Percentiles rank a stretch among this genome's conserved stretches.
Evolutionary conservation across 2,329 filamentous ascomycete genomes (phyloP).

Genomic region (Colletotrichum nymphaeae): DNA sequence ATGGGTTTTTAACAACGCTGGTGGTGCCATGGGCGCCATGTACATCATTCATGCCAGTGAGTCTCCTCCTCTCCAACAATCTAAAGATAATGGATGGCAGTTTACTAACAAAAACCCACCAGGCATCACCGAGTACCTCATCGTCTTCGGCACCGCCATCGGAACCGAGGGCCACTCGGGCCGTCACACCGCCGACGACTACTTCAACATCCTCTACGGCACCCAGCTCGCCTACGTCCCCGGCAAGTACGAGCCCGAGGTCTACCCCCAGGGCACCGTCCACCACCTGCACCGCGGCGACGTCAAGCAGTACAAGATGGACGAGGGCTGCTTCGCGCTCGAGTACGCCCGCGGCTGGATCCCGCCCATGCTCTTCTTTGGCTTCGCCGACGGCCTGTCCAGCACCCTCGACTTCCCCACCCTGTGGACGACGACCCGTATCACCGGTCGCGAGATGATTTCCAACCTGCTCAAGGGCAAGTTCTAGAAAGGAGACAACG

Average conservation of each 20-base stretch:
- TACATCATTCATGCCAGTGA: slow-evolving; percentile 87
- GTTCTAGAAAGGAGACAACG: slow-evolving; percentile 62
- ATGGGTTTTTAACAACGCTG: slow-evolving; percentile 94
- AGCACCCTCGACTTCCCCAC: slow-evolving; percentile 90
- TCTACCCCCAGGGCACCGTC: slow-evolving; percentile 76
- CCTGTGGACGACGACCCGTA: slow-evolving; percentile 79
- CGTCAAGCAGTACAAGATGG: slow-evolving; percentile 88
- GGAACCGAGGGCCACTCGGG: slow-evolving; percentile 91
- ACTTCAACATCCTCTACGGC: slow-evolving; percentile 89
- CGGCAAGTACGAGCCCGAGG: slow-evolving; percentile 73
- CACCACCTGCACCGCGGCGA: slow-evolving; percentile 78
- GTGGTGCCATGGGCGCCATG: slow-evolving; percentile 92
- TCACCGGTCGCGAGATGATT: slow-evolving; percentile 83
- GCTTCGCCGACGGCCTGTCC: slow-evolving; percentile 82
- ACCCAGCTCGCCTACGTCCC: slow-evolving; percentile 81
- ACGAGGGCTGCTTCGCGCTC: slow-evolving; percentile 80
- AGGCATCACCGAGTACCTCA: slow-evolving; percentile 88
- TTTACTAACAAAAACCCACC: slow-evolving; percentile 8
- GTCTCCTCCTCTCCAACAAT: slow-evolving; percentile 39
- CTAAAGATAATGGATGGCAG: not conserved
- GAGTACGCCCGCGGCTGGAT: slow-evolving; percentile 92
- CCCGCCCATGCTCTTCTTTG: slow-evolving; percentile 91
- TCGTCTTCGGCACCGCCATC: slow-evolving; percentile 85
- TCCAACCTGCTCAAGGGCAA: slow-evolving; percentile 77
- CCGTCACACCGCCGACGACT: slow-evolving; percentile 92